Base-by-base conservation (phyloP, 1,139 yeast species). In the Hansenula lynferdii region DNA sequence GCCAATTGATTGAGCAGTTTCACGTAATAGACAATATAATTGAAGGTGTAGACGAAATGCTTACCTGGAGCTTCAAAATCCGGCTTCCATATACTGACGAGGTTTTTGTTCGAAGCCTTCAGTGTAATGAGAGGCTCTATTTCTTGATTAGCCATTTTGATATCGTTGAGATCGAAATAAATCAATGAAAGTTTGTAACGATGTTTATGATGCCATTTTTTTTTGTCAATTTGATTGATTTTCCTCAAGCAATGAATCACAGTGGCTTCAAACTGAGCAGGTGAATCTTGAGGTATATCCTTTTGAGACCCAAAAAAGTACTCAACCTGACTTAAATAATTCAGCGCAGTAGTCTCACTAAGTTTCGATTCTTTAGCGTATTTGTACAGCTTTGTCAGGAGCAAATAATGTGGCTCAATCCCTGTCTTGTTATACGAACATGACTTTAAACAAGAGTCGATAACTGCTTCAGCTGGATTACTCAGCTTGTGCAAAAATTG, bases 131-230 rank as follows among this genome's bases (percentile, higher is more conserved):
- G 66, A 2, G 69, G 57, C 3, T 75, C 64, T 76, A 92, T 75
- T 46, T 82, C 86, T 12, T 73, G 74, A 37, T 71, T 66, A 0
- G 97, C 95, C 2, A 63, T 69, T 1, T 62, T 61, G 8, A 64
- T 51, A 39, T 85, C 78, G 2, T 66, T 58, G 30, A 77, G 69
- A 3, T 79, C 77, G 40, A 65, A 72, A 16, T 70, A 62, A 9
- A 89, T 76, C 38, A 64, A 67, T 0, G 97, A 86, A n/a, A 85
- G 64, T 42, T 90, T 67, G 54, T 74, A 89, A 4, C 77, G 70
- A 2, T 97, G 95, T 39, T 85, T 75, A 54, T 92, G 98, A 38
- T 89, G 95, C 97, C 97, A 89, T 41, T 80, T 86, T 56, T 80
- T 85, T 58, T 84, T 89, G 56, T 92, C 97, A 18, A 74, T 65